Evolutionary conservation across 2,329 filamentous ascomycete species (phyloP).

Genomic region (Cladophialophora bantiana): DNA sequence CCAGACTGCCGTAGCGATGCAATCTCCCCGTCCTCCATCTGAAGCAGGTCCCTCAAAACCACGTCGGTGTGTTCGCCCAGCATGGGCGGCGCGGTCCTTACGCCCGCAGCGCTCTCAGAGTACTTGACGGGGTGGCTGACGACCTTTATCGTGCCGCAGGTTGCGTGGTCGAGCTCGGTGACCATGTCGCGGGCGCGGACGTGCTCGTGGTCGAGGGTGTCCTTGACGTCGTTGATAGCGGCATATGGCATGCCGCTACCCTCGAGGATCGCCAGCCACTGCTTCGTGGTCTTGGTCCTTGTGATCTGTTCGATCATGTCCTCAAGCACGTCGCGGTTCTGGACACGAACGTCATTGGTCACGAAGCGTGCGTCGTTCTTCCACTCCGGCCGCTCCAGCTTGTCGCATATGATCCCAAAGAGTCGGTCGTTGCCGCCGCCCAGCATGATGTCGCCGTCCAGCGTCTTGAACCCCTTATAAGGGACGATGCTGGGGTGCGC

Average conservation of each 20-base stretch:
- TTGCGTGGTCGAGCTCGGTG: conserved; percentile 79
- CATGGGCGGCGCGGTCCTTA: conserved; percentile 80
- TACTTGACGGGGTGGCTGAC: conserved; percentile 96
- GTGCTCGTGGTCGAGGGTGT: conserved; percentile 82
- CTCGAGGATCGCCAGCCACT: conserved; percentile 87
- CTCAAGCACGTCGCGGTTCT: conserved; percentile 78
- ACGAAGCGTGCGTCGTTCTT: conserved; percentile 62
- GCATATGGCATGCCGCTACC: conserved; percentile 94
- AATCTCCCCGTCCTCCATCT: conserved; percentile 65
- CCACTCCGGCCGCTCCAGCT: conserved; percentile 66
- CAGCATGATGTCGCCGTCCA: conserved; percentile 68
- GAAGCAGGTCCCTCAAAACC: conserved; percentile 70
- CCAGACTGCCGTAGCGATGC: conserved; percentile 62
- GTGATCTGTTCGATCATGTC: conserved; percentile 78
- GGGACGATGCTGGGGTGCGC: conserved; percentile 98
- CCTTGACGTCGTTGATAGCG: conserved; percentile 90
- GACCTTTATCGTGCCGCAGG: conserved; percentile 84
- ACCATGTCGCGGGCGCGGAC: conserved; percentile 86
- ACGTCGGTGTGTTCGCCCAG: conserved; percentile 88
- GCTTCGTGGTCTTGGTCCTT: conserved; percentile 76
- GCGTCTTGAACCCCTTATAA: conserved; percentile 79
- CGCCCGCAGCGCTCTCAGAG: conserved; percentile 77
- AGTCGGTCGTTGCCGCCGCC: conserved; percentile 70
- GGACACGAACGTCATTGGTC: conserved; percentile 66
- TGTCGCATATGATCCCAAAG: conserved; percentile 66